phyloP scores from a whole-genome alignment of 2,329 filamentous ascomycete genomes.

The Coniochaeta sp. region DNA sequence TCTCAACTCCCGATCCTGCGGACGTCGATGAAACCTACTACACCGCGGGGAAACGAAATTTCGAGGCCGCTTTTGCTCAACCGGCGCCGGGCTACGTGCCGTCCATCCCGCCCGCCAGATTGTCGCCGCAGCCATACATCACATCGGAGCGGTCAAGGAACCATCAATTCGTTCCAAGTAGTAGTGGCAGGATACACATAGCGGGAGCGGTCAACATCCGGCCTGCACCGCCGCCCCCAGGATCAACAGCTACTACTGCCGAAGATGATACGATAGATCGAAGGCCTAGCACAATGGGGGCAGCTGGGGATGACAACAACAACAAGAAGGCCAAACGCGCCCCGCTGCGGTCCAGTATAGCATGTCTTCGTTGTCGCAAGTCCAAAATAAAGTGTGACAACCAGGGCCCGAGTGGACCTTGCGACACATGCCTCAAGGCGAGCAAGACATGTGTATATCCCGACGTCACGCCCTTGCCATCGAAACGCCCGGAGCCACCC shows the following conservation, averaged over 20 bases:
- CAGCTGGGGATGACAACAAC: conserved; percentile 32
- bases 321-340: conserved; percentile 36
- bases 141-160: conserved; percentile 8
- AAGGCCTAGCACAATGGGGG: conserved; percentile 21
- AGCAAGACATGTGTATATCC: conserved; percentile 70
- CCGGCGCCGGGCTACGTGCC: conserved; percentile 17
- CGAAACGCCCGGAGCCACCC: conserved; percentile 34
- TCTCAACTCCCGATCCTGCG: conserved; percentile 36
- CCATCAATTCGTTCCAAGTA: conserved; percentile 17
- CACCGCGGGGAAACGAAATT: conserved; percentile 27
- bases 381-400: conserved; percentile 89
- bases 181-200: conserved; percentile 11
- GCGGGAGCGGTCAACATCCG: conserved; percentile 9
- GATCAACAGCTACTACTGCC: not conserved
- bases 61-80: conserved; percentile 25
- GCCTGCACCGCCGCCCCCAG: conserved; percentile 5
- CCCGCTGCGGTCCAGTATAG: conserved; percentile 70
- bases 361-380: conserved; percentile 66
- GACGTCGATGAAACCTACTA: conserved; percentile 28
- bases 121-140: not conserved
- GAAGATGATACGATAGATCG: conserved; percentile 16
- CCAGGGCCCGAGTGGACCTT: conserved; percentile 61
- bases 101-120: conserved; percentile 16
- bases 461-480: conserved; percentile 32
- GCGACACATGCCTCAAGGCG: conserved; percentile 66